A percentile compares a stretch with the other conserved stretches of the same genome.
Evolutionary conservation across 2,329 filamentous ascomycete species (phyloP).

Genomic region (Ascochyta pisi): DNA sequence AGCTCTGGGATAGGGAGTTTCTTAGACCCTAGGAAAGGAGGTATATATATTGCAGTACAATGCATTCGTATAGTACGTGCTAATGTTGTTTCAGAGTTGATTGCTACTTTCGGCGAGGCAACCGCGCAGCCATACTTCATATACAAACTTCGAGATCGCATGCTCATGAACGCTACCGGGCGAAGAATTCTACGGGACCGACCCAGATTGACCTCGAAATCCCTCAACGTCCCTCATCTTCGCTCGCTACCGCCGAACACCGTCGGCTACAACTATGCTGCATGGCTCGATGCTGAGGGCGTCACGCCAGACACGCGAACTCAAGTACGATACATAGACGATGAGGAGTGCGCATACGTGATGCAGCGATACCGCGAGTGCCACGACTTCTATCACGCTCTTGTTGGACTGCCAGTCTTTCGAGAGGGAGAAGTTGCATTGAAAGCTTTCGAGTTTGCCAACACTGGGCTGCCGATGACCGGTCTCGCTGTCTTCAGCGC

Average conservation of each 20-base stretch:
- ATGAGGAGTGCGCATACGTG: conserved; percentile 95
- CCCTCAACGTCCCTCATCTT: conserved; percentile 71
- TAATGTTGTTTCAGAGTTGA: conserved; percentile 70
- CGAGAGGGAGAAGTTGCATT: conserved; percentile 97
- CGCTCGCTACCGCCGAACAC: conserved; percentile 74
- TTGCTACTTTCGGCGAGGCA: conserved; percentile 91
- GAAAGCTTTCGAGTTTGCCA: conserved; percentile 97
- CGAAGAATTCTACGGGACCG: conserved; percentile 89
- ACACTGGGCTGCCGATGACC: conserved; percentile 94
- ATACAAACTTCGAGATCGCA: conserved; percentile 85
- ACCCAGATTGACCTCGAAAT: conserved; percentile 81
- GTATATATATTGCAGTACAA: conserved; percentile 49
- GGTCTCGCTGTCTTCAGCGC: conserved; percentile 81
- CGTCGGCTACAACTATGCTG: conserved; percentile 82
- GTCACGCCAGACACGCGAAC: conserved; percentile 90
- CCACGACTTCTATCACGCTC: conserved; percentile 96
- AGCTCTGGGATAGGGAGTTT: conserved; percentile 67
- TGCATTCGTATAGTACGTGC: background rate
- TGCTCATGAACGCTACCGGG: conserved; percentile 84
- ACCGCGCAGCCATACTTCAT: conserved; percentile 97
- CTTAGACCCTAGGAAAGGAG: conserved; percentile 79
- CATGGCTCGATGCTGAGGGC: conserved; percentile 92
- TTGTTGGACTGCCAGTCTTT: conserved; percentile 88
- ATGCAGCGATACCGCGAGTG: conserved; percentile 98
- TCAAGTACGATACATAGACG: conserved; percentile 86